Conservation (phyloP, 768 basidiomycete genomes). For the Tylopilus sp. region DNA sequence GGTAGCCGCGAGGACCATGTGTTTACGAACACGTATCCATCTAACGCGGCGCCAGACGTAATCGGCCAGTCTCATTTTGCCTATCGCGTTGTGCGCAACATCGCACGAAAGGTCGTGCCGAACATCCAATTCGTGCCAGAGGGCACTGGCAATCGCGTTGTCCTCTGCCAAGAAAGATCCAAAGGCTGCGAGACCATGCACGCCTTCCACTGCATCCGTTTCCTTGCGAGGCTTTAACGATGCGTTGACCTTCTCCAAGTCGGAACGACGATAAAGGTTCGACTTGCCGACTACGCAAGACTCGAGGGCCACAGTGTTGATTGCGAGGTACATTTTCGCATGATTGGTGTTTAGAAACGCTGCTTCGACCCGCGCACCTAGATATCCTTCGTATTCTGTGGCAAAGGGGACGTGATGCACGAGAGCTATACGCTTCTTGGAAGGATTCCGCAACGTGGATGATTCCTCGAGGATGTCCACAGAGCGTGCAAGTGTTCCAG, state of each 20-base stretch:
- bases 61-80: conserved; percentile 78
- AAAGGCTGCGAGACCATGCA: conserved; percentile 70
- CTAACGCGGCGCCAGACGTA: conserved; percentile 89
- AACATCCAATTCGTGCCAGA: conserved; percentile 91
- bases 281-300: conserved; percentile 98
- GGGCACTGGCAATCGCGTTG: conserved; percentile 89
- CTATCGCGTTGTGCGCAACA: conserved; percentile 84
- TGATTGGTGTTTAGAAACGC: conserved; percentile 97
- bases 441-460: conserved; percentile 31
- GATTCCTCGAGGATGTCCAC: conserved; percentile 67
- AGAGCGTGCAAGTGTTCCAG: conserved; percentile 78
- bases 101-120: conserved; percentile 91
- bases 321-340: conserved; percentile 96
- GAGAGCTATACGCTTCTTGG: conserved; percentile 61
- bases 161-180: conserved; percentile 93
- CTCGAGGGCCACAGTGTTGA: conserved; percentile 84
- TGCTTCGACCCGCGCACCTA: conserved; percentile 86
- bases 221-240: conserved; percentile 48
- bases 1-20: conserved; percentile 87
- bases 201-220: conserved; percentile 19
- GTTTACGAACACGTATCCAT: conserved; percentile 96
- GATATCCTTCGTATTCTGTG: conserved; percentile 56
- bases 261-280: conserved; percentile 87
- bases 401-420: conserved; percentile 97
- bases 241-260: conserved; percentile 73